These are phyloP conservation scores for Aspergillus nidulans DNA, from an alignment of 495 filamentous ascomycete genomes.

Conservation along the genomic window DNA sequence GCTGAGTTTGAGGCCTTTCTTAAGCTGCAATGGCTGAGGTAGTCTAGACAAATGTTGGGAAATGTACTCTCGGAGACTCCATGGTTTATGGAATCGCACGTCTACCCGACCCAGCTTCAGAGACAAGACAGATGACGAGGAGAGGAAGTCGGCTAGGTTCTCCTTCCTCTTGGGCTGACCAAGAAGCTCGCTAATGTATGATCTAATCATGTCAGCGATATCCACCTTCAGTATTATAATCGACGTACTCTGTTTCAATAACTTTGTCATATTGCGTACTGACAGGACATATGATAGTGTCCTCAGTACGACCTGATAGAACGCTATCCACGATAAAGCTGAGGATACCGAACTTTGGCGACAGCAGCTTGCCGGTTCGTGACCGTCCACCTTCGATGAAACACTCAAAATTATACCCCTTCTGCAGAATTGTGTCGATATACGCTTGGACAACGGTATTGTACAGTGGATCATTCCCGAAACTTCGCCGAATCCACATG, in stretches of 20 bases:
- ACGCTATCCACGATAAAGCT: slow-evolving; percentile 88
- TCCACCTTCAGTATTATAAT: not conserved
- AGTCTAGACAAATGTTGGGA: slow-evolving; percentile 60
- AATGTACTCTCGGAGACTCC: slow-evolving; percentile 80
- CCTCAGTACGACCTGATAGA: slow-evolving; percentile 79
- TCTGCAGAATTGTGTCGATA: slow-evolving; percentile 85
- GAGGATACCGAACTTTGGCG: slow-evolving; percentile 94
- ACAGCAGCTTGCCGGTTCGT: slow-evolving; percentile 85
- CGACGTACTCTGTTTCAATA: slow-evolving; percentile 81
- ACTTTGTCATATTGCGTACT: slow-evolving; percentile 99
- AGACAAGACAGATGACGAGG: slow-evolving; percentile 81
- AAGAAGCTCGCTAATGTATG: slow-evolving; percentile 89
- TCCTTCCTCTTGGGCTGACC: slow-evolving; percentile 94
- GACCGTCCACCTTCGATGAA: slow-evolving; percentile 95
- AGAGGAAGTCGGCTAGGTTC: slow-evolving; percentile 82
- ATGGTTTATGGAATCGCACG: slow-evolving; percentile 92
- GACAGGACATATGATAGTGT: slow-evolving; percentile 89
- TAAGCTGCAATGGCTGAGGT: slow-evolving; percentile 24
- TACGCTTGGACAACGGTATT: slow-evolving; percentile 89
- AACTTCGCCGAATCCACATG: slow-evolving; percentile 93
- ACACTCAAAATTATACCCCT: slow-evolving; percentile 92
- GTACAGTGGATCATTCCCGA: slow-evolving; percentile 89
- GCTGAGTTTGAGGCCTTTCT: slow-evolving; percentile 35
- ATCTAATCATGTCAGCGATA: slow-evolving; percentile 36
- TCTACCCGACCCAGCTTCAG: slow-evolving; percentile 88